Base-by-base conservation (phyloP, 2,329 filamentous ascomycete species). In the Chrysosporium queenslandicum region DNA sequence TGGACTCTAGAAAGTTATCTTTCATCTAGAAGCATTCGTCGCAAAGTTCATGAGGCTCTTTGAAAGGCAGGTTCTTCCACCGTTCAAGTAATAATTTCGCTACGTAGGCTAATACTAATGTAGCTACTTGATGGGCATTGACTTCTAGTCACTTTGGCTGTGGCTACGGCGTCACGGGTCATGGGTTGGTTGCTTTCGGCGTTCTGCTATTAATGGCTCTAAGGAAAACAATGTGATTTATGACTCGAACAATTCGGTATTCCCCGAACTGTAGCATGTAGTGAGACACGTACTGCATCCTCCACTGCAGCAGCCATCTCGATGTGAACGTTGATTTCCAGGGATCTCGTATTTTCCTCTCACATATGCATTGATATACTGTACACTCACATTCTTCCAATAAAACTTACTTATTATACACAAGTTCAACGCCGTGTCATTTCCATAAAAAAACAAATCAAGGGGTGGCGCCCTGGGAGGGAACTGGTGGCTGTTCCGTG, bases 21-120 rank as follows among this genome's bases (percentile, higher is more conserved):
- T 98, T 70, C 94, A 98, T 65, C 74, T 98, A 3, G 94, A 98
- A 71, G 92, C 92, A 2, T 98, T 98, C 70, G 92, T 98, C 54
- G 91, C 91, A 53, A 97, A 96, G 73, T 95, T 97, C 67, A 97
- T 98, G 91, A 81, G 91, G 61, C 81, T 97, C 60, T 80, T 91
- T 58, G 92, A 98, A 74, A 91, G 89, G 82, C 94, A 82, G 58
- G 73, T 66, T n/a, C 42, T 54, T 55, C 14, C n/a, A 6, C n/a
- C 34, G 18, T n/a, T 4, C 12, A 16, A 14, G 29, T 7, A 27
- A 37, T 20, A 49, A 37, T 7, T 23, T 16, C 40, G 14, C 12
- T 2, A 25, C 1, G 16, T n/a, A 7, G 20, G 48, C 49, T 54
- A 52, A 53, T 42, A 27, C 6, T 27, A 9, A 21, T 46, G n/a